Evolutionary conservation across 83 land plant species (phyloP).

Genomic region (Picea abies): DNA sequence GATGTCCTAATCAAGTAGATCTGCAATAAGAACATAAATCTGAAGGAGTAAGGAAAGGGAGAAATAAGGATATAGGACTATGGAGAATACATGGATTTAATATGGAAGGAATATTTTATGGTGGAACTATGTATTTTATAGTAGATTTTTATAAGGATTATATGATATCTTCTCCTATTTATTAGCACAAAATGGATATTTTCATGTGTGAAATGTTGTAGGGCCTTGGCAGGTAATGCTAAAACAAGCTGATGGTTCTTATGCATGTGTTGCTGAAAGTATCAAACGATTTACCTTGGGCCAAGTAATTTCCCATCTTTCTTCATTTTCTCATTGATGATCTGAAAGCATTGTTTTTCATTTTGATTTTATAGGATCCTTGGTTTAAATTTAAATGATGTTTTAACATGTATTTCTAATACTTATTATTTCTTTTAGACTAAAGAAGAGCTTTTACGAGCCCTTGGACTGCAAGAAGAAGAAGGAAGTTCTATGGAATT

Average conservation of each 20-base stretch:
- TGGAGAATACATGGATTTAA: too few species aligned
- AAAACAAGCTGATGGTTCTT: slow-evolving; percentile 92
- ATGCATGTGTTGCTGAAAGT: slow-evolving; percentile 96
- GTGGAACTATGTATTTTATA: background rate
- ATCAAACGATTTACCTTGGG: slow-evolving; percentile 82
- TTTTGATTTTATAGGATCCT: background rate
- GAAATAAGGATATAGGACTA: background rate
- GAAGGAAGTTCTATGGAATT: slow-evolving; percentile 91
- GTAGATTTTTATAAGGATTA: background rate
- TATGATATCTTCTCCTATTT: background rate
- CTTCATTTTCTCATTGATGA: background rate
- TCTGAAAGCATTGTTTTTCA: slow-evolving; percentile 3
- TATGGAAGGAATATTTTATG: background rate
- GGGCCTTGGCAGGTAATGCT: slow-evolving; percentile 99
- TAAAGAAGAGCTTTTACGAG: slow-evolving; percentile 90
- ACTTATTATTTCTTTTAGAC: slow-evolving; percentile 37
- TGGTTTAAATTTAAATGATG: background rate
- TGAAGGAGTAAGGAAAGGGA: background rate
- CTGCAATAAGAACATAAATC: background rate
- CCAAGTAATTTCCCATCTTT: slow-evolving; percentile 42
- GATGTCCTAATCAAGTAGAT: background rate
- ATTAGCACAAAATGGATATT: background rate
- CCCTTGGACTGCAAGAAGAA: slow-evolving; percentile 92
- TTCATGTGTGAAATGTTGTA: slow-evolving; percentile 25
- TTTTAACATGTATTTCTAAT: background rate